Percentiles rank a stretch among this genome's conserved stretches.
These are phyloP conservation scores for Colletotrichum musae DNA, from an alignment of 2,329 filamentous ascomycete species.

Conservation along the genomic window DNA sequence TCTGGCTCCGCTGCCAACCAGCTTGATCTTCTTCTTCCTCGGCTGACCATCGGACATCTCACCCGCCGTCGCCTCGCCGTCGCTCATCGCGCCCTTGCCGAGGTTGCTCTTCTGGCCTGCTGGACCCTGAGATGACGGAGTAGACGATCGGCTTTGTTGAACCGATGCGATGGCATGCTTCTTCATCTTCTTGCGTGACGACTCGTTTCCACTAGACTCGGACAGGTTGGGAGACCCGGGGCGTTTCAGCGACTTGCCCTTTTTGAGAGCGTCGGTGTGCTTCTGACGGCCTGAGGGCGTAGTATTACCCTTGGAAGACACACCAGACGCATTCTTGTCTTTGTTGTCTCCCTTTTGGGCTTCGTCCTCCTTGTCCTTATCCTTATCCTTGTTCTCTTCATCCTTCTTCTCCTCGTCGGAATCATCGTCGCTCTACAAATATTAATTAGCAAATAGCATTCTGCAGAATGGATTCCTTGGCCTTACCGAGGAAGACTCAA, in stretches of 20 bases:
- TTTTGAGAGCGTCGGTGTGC: conserved; percentile 63
- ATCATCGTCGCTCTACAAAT: conserved; percentile 65
- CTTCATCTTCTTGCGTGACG: conserved; percentile 84
- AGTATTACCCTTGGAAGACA: conserved; percentile 78
- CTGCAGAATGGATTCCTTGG: background rate
- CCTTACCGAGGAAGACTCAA: conserved; percentile 53
- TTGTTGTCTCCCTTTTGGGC: conserved; percentile 72
- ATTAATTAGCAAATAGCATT: conserved; percentile 42
- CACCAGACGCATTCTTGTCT: conserved; percentile 67
- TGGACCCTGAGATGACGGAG: conserved; percentile 62
- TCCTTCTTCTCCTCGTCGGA: conserved; percentile 54
- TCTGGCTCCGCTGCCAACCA: conserved; percentile 60
- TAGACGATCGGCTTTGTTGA: conserved; percentile 68
- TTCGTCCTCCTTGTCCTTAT: conserved; percentile 71
- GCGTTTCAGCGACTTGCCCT: conserved; percentile 80
- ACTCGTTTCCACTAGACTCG: conserved; percentile 93
- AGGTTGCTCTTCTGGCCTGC: conserved; percentile 59
- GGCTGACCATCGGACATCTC: conserved; percentile 73
- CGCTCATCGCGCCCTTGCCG: conserved; percentile 75
- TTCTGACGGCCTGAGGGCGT: conserved; percentile 66
- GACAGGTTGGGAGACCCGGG: conserved; percentile 89
- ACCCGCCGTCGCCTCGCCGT: conserved; percentile 79
- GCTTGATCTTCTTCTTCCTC: conserved; percentile 69
- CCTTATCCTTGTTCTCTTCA: conserved; percentile 68
- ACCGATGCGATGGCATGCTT: conserved; percentile 68